Percentiles rank a stretch among this genome's conserved stretches.
Evolutionary conservation across 164 flowering plant species (phyloP).

Genomic region (Umbellularia californica): DNA sequence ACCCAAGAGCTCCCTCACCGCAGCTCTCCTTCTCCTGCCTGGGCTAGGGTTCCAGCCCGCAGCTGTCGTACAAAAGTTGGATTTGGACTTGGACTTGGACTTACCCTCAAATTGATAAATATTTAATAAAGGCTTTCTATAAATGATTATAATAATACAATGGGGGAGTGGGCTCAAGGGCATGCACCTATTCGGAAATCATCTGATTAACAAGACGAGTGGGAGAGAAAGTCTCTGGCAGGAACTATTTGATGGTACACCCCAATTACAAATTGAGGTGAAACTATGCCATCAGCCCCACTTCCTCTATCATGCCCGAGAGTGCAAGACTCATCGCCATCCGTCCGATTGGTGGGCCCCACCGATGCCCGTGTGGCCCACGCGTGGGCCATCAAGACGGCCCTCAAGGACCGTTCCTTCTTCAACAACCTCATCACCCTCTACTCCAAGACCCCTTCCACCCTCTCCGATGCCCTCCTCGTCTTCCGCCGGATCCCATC

Average conservation of each 20-base stretch:
- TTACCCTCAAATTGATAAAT: too few relatives aligned
- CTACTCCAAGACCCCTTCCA: slow-evolving; percentile 42
- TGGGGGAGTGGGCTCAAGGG: too few relatives aligned
- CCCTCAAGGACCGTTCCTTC: slow-evolving; percentile 16
- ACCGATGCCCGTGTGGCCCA: slow-evolving; percentile 13
- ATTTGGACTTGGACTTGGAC: too few relatives aligned
- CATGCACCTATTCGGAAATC: too few relatives aligned
- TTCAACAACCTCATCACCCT: slow-evolving; percentile 41
- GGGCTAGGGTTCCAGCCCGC: too few relatives aligned
- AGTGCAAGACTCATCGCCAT: neutral
- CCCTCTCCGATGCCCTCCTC: slow-evolving; percentile 25
- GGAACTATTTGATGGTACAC: neutral
- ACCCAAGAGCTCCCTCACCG: too few relatives aligned
- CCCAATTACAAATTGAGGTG: neutral
- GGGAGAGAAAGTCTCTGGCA: neutral
- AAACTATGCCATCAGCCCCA: neutral
- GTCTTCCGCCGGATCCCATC: slow-evolving; percentile 44
- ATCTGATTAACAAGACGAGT: too few relatives aligned
- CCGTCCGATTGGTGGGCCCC: neutral
- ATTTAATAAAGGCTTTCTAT: too few relatives aligned
- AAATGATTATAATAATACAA: too few relatives aligned
- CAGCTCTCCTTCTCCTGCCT: too few relatives aligned
- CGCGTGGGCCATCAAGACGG: slow-evolving; percentile 31
- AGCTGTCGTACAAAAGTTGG: too few relatives aligned
- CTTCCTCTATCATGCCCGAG: neutral